These are phyloP conservation scores for Monilinia fructigena DNA, from an alignment of 2,329 filamentous ascomycete species.

Conservation along the genomic window DNA sequence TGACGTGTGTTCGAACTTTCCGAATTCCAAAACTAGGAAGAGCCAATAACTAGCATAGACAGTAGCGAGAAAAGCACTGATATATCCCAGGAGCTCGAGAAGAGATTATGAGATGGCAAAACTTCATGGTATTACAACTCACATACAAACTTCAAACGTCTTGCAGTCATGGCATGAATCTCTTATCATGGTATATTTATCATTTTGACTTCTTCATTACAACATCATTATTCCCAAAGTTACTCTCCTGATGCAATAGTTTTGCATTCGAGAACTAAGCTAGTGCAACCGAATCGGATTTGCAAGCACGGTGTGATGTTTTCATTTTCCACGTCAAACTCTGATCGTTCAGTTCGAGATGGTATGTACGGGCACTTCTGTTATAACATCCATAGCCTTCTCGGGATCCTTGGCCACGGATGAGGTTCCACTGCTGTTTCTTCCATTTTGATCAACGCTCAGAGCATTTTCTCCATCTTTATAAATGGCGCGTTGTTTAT, in stretches of 20 bases:
- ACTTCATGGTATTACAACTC: background rate
- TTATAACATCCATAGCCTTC: constrained; percentile 18
- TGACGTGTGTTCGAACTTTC: background rate
- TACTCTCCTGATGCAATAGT: background rate
- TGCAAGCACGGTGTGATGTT: background rate
- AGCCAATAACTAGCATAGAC: background rate
- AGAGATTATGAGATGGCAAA: background rate
- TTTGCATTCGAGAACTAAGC: background rate
- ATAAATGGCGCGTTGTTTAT: constrained; percentile 19
- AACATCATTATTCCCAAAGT: background rate
- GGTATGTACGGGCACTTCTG: constrained; percentile 22
- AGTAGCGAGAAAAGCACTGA: background rate
- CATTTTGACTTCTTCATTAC: background rate
- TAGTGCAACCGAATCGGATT: background rate
- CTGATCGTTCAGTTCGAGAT: constrained; percentile 22
- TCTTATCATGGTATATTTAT: background rate
- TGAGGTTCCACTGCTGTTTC: constrained; percentile 3
- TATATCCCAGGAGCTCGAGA: background rate
- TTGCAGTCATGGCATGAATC: background rate
- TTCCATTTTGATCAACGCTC: background rate
- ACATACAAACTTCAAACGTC: background rate
- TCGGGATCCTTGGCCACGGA: constrained; percentile 20
- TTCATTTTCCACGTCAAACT: background rate
- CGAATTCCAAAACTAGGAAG: background rate
- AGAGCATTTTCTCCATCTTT: background rate